Evolutionary conservation across 1,284 basidiomycete genomes (phyloP).

Genomic region (Moesziomyces sp.): DNA sequence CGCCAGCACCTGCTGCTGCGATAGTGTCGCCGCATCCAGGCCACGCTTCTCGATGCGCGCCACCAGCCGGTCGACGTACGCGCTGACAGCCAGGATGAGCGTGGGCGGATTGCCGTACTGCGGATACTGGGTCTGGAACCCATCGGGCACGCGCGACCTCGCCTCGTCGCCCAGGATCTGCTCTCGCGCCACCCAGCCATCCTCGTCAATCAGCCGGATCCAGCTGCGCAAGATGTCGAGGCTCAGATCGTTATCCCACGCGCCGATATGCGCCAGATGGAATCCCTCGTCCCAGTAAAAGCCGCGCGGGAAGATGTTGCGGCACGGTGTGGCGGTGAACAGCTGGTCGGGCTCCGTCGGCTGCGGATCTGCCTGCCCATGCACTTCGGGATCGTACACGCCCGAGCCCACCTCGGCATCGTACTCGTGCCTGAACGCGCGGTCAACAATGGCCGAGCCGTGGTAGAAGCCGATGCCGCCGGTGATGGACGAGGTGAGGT

Average conservation of each 20-base stretch:
- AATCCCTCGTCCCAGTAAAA: conserved; percentile 99
- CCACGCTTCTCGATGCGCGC: conserved; percentile 64
- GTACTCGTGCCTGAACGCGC: conserved; percentile 85
- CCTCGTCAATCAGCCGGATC: conserved; percentile 87
- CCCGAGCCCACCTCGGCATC: conserved; percentile 71
- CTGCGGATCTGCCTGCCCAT: conserved; percentile 53
- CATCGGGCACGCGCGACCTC: conserved; percentile 77
- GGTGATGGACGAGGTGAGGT: conserved; percentile 86
- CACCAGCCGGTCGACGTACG: conserved; percentile 80
- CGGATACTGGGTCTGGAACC: conserved; percentile 92
- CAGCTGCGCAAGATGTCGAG: conserved; percentile 88
- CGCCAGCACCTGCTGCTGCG: conserved; percentile 14
- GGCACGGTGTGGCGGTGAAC: conserved; percentile 90
- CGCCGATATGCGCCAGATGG: conserved; percentile 87
- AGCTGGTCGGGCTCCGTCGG: conserved; percentile 74
- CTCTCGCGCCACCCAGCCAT: conserved; percentile 94
- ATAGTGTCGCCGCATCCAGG: conserved; percentile 8
- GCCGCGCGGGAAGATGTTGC: conserved; percentile 93
- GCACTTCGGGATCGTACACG: conserved; percentile 44
- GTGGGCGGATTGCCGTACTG: conserved; percentile 94
- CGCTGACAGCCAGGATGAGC: conserved; percentile 86
- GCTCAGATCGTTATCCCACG: conserved; percentile 90
- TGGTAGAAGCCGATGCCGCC: conserved; percentile 95
- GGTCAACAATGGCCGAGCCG: conserved; percentile 87
- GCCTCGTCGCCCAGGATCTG: conserved; percentile 96